phyloP scores from a whole-genome alignment of 805 yeast species.

The Cyberlindnera misumaiensis region DNA sequence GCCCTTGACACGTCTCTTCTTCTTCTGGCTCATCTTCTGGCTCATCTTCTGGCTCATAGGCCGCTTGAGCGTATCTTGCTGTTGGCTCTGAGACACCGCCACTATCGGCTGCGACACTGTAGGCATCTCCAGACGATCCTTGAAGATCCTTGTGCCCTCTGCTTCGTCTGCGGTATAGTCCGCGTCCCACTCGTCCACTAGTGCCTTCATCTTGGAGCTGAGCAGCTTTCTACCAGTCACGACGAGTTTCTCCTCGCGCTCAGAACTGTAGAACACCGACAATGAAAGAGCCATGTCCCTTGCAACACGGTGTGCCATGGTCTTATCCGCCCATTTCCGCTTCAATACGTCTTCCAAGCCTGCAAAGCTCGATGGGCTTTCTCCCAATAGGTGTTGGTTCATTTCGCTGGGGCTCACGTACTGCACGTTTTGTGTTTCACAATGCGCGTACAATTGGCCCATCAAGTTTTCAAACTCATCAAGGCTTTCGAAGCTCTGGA shows the following conservation, averaged over 20 bases:
- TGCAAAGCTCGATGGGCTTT: neutral
- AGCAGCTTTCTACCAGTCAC: neutral
- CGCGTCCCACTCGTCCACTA: constrained; percentile 17
- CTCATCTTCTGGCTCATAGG: constrained; percentile 1
- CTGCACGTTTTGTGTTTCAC: constrained; percentile 20
- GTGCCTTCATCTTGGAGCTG: constrained; percentile 1
- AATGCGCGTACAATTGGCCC: constrained; percentile 27
- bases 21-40: constrained; percentile 13
- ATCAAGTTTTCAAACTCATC: constrained; percentile 35
- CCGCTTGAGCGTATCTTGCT: neutral
- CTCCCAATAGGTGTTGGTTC: neutral
- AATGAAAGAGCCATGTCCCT: constrained; percentile 12
- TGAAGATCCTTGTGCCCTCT: constrained; percentile 1
- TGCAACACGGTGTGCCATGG: constrained; percentile 6
- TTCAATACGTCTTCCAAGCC: constrained; percentile 4
- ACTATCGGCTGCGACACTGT: constrained; percentile 10
- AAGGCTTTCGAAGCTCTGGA: constrained; percentile 22
- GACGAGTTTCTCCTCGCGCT: constrained; percentile 4
- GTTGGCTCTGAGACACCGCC: constrained; percentile 17
- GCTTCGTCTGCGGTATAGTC: constrained; percentile 11
- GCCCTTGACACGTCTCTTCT: constrained; percentile 15
- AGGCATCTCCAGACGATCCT: constrained; percentile 2
- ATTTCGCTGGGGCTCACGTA: neutral
- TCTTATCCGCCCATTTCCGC: constrained; percentile 8
- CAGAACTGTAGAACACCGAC: constrained; percentile 7